These are phyloP conservation scores for Trichoderma reesei DNA, from an alignment of 495 filamentous ascomycete species.

Conservation along the genomic window DNA sequence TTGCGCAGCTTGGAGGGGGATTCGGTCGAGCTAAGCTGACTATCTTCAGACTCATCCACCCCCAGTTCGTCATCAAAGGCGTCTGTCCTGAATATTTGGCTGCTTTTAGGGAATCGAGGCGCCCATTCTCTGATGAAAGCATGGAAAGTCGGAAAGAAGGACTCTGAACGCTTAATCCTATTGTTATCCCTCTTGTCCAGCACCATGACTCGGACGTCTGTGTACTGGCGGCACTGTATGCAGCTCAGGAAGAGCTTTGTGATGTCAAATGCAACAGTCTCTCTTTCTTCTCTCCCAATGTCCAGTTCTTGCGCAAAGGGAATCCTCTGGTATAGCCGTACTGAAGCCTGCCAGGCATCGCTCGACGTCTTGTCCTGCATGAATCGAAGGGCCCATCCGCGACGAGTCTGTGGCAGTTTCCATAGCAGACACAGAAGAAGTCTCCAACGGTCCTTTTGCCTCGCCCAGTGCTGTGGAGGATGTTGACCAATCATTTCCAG, in stretches of 20 bases:
- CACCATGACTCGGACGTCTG: not conserved
- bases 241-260: constrained; percentile 1
- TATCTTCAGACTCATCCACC: constrained; percentile 14
- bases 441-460: constrained; percentile 2
- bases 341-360: not conserved
- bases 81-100: constrained; percentile 10
- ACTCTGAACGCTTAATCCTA: not conserved
- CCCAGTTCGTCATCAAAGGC: constrained; percentile 10
- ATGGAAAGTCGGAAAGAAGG: not conserved
- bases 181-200: not conserved
- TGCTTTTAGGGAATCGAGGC: not conserved
- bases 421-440: not conserved
- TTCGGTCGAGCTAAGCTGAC: not conserved
- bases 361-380: not conserved
- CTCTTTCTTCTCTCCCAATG: not conserved
- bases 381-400: not conserved
- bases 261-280: constrained; percentile 2
- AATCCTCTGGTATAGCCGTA: not conserved
- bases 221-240: not conserved
- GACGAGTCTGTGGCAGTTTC: not conserved
- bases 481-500: constrained; percentile 15
- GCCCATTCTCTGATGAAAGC: not conserved
- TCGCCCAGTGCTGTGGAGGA: not conserved
- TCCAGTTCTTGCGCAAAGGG: not conserved
- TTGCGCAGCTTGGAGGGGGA: constrained; percentile 35